These are phyloP conservation scores for Elaeis guineensis DNA, from an alignment of 176 grass and related monocot species.

Conservation along the genomic window DNA sequence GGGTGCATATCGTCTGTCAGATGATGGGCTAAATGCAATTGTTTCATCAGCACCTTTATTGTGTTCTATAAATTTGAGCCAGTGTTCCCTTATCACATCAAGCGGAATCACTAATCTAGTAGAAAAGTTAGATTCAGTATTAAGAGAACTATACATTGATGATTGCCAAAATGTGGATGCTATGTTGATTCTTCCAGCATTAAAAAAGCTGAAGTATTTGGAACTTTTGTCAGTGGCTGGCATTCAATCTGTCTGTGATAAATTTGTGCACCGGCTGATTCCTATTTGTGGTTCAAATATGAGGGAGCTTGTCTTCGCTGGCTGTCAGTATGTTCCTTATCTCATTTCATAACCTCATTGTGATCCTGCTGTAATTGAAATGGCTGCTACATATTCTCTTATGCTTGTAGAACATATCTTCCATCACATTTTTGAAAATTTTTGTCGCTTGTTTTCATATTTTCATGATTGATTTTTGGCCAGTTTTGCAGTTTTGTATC, in stretches of 20 bases:
- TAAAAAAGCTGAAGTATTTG: slow-evolving; percentile 58
- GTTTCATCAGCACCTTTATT: slow-evolving; percentile 59
- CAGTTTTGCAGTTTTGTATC: too few relatives aligned
- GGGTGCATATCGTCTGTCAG: slow-evolving; percentile 82
- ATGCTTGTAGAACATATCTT: too few relatives aligned
- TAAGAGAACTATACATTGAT: slow-evolving; percentile 83
- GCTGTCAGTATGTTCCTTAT: slow-evolving; percentile 69
- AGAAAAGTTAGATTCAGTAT: slow-evolving; percentile 30
- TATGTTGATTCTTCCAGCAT: slow-evolving; percentile 58
- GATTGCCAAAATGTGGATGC: slow-evolving; percentile 75
- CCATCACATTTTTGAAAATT: too few relatives aligned
- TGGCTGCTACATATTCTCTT: background rate
- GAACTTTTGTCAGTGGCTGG: slow-evolving; percentile 79
- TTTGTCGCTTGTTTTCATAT: too few relatives aligned
- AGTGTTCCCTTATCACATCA: slow-evolving; percentile 87
- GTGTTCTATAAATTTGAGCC: slow-evolving; percentile 55
- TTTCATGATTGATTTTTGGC: too few relatives aligned
- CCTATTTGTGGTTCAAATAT: slow-evolving; percentile 57
- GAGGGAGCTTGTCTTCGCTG: slow-evolving; percentile 65
- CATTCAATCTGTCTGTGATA: slow-evolving; percentile 54
- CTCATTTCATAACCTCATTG: slow-evolving; percentile 1
- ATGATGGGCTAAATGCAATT: slow-evolving; percentile 59
- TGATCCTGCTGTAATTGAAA: slow-evolving; percentile 2
- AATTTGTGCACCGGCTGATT: slow-evolving; percentile 68
- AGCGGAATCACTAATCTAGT: slow-evolving; percentile 50